Base-by-base conservation (phyloP, 768 basidiomycete species). In the Hygrophorus pudorinus region DNA sequence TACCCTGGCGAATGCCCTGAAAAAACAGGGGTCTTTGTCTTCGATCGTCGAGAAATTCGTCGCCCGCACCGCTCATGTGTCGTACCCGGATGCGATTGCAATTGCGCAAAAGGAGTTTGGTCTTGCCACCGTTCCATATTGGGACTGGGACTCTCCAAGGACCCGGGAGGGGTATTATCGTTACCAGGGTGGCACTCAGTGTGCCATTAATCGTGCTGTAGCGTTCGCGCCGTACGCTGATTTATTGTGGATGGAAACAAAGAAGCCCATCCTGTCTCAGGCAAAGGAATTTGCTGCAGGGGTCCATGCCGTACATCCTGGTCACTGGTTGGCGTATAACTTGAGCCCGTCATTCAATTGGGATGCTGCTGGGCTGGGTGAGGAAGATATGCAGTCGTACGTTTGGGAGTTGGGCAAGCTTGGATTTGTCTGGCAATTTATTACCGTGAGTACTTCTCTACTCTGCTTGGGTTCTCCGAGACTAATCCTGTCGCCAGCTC, bases 391-490 rank as follows among this genome's bases (percentile, higher is more conserved):
- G 90, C 73, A 87, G 61, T 65, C 72, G 31, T 98, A 77, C 59
- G 77, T 97, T 30, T 94, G 93, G 94, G 75, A 89, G 56, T 72
- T 99, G 18, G 94, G 89, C 38, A 93, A 85, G 69, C 78, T 96
- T 38, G 93, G 93, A 29, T 98, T 97, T 64, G 83, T 92, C 54
- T 98, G 93, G 92, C 93, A 98, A 63, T 98, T 99, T 70, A 96
- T 97, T 64, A 96, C 93, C 53, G 89, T 92, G 41, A 55, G 85
- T 60, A 17, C n/a, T 16, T 30, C 24, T 17, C 14, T 53, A 21
- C 5, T 41, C 38, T 28, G 47, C 17, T n/a, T 18, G 18, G 6
- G 4, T 30, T 10, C 24, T 31, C 14, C 6, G 38, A 12, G 8
- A 16, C n/a, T 44, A 30, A 49, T 30, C 42, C 35, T 14, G 32